A percentile compares a stretch with the other conserved stretches of the same genome.
Evolutionary conservation across 768 basidiomycete genomes (phyloP).

Genomic region (Boletus vermiculosoides): DNA sequence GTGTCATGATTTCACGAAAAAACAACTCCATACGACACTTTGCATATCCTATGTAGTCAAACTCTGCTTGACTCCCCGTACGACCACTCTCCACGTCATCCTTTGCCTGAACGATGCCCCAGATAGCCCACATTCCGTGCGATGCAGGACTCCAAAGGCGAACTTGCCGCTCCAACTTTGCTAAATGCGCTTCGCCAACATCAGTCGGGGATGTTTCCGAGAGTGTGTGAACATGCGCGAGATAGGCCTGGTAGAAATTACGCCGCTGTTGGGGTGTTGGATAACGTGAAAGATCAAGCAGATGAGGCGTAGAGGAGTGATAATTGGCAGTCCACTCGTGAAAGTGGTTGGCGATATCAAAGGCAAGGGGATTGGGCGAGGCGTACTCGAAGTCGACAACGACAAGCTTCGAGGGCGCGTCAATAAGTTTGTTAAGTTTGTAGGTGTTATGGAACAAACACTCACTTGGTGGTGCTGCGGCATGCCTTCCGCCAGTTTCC

Average conservation of each 20-base stretch:
- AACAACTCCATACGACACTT: constrained; percentile 64
- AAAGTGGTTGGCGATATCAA: constrained; percentile 96
- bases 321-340: constrained; percentile 97
- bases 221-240: constrained; percentile 47
- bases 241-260: constrained; percentile 86
- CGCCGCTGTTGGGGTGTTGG: constrained; percentile 70
- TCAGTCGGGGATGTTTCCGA: constrained; percentile 25
- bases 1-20: constrained; percentile 48
- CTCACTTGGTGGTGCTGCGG: constrained; percentile 77
- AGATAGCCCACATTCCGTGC: constrained; percentile 91
- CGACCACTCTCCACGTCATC: constrained; percentile 62
- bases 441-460: constrained; percentile 18
- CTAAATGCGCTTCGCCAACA: constrained; percentile 43
- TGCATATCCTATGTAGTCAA: constrained; percentile 88
- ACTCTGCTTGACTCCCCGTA: constrained; percentile 59
- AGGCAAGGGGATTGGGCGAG: constrained; percentile 86
- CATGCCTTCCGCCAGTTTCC: constrained; percentile 45
- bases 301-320: constrained; percentile 64
- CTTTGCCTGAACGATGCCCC: constrained; percentile 90
- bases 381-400: constrained; percentile 99
- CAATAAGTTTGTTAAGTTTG: constrained; percentile 2
- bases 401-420: constrained; percentile 62
- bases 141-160: constrained; percentile 86
- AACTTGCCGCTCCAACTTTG: constrained; percentile 74
- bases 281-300: constrained; percentile 63